These are phyloP conservation scores for Fistulifera pelliculosa DNA, from an alignment of 108 stramenopile species.

Conservation along the genomic window DNA sequence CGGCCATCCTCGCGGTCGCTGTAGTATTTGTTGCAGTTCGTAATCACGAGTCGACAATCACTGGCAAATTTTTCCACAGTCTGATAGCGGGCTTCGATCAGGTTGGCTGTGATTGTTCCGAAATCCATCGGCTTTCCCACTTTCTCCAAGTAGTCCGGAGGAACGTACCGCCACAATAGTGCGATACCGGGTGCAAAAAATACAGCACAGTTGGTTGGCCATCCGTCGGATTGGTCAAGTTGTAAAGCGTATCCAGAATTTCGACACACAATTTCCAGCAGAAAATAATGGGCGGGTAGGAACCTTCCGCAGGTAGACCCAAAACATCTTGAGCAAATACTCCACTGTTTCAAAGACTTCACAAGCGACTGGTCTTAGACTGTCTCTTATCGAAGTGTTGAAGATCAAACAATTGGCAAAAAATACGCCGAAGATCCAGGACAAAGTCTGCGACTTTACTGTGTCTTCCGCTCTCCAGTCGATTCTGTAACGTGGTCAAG, in stretches of 20 bases:
- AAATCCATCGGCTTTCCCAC: conserved; percentile 67
- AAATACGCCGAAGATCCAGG: conserved; percentile 60
- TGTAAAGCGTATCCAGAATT: conserved; percentile 48
- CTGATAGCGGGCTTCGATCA: conserved; percentile 63
- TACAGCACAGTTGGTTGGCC: conserved; percentile 58
- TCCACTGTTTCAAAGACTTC: conserved; percentile 44
- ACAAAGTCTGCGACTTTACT: conserved; percentile 49
- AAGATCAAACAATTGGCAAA: conserved; percentile 75
- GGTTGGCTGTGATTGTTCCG: conserved; percentile 55
- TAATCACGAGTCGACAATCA: conserved; percentile 62
- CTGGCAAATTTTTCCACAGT: conserved; percentile 38
- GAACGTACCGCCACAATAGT: conserved; percentile 59
- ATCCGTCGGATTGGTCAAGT: conserved; percentile 58
- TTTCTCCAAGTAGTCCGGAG: conserved; percentile 51
- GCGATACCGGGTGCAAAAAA: conserved; percentile 67
- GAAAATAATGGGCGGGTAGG: conserved; percentile 56
- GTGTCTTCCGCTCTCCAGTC: conserved; percentile 65
- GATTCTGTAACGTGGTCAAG: conserved; percentile 55
- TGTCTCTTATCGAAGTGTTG: conserved; percentile 59
- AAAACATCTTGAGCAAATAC: conserved; percentile 50
- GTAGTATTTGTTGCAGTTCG: conserved; percentile 63
- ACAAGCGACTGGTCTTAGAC: conserved; percentile 51
- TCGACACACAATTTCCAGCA: conserved; percentile 74
- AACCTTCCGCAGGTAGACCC: not conserved
- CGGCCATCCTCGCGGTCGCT: conserved; percentile 41